Conservation (phyloP, 164 flowering plant genomes). For the Vitis cinerea region DNA sequence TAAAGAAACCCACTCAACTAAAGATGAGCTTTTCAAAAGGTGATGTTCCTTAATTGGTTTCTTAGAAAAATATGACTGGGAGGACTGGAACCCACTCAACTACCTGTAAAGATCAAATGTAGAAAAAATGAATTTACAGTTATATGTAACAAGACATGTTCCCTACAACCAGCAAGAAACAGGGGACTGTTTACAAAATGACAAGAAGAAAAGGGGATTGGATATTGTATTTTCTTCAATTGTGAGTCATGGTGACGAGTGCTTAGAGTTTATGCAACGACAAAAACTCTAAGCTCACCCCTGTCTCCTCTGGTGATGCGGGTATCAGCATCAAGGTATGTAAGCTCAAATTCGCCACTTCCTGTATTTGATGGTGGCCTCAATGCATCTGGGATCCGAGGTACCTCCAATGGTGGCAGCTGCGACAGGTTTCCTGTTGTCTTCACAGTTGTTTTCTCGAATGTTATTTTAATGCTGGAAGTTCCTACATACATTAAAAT, state of each 20-base stretch:
- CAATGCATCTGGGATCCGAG: conserved; percentile 70
- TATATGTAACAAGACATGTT: too few relatives aligned
- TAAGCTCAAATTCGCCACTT: conserved; percentile 87
- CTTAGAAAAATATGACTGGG: too few relatives aligned
- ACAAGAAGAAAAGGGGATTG: too few relatives aligned
- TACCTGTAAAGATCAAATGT: too few relatives aligned
- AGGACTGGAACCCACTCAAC: too few relatives aligned
- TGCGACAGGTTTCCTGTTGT: conserved; percentile 81
- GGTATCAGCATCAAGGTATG: conserved; percentile 68
- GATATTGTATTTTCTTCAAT: too few relatives aligned
- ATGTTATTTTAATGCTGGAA: conserved; percentile 57
- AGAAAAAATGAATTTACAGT: too few relatives aligned
- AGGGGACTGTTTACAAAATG: too few relatives aligned
- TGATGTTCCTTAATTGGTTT: too few relatives aligned
- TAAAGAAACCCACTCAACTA: too few relatives aligned
- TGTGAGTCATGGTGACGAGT: neutral
- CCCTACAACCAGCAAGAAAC: too few relatives aligned
- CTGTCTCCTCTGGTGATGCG: conserved; percentile 96
- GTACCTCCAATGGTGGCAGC: conserved; percentile 86
- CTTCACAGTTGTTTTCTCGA: conserved; percentile 86
- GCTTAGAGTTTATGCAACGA: conserved; percentile 39
- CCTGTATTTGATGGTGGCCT: conserved; percentile 73
- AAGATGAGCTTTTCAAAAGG: too few relatives aligned
- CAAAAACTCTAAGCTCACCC: conserved; percentile 92
- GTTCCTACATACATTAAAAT: conserved; percentile 44